Conservation (phyloP, 176 grass and related monocot species). For the Puya raimondii region DNA sequence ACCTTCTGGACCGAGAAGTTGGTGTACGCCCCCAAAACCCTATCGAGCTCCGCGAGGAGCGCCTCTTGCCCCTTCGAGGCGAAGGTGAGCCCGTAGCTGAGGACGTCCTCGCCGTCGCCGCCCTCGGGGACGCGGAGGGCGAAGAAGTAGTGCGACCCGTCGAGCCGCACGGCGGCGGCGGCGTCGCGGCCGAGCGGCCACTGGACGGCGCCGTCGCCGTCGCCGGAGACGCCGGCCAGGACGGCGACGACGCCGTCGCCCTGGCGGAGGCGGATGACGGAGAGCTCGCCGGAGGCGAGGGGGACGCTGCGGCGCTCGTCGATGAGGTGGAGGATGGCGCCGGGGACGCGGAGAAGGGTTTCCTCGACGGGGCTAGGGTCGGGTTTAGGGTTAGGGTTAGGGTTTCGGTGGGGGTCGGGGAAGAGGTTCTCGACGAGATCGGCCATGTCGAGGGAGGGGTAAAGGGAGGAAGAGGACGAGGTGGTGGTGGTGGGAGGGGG, state of each 20-base stretch:
- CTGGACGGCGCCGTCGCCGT: slow-evolving; percentile 33
- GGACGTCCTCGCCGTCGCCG: slow-evolving; percentile 30
- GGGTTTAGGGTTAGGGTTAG: not conserved
- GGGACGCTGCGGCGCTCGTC: slow-evolving; percentile 56
- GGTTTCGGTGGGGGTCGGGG: not conserved
- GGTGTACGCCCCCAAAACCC: slow-evolving; percentile 29
- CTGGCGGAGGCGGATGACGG: slow-evolving; percentile 51
- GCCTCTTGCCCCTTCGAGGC: slow-evolving; percentile 21
- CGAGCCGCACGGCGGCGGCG: slow-evolving; percentile 60
- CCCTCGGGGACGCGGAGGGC: slow-evolving; percentile 54
- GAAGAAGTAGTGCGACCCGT: slow-evolving; percentile 69
- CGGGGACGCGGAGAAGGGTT: slow-evolving; percentile 36
- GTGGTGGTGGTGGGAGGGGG: no score
- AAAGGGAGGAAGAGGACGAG: slow-evolving; percentile 9
- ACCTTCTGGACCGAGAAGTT: slow-evolving; percentile 65
- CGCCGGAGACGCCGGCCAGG: slow-evolving; percentile 30
- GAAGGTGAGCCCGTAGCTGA: slow-evolving; percentile 78
- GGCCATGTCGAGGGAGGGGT: slow-evolving; percentile 50
- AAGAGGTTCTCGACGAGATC: slow-evolving; percentile 33
- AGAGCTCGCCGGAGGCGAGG: slow-evolving; percentile 55
- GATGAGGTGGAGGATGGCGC: slow-evolving; percentile 58
- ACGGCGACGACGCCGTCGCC: slow-evolving; percentile 51
- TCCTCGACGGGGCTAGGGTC: slow-evolving; percentile 15
- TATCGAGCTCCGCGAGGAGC: slow-evolving; percentile 33
- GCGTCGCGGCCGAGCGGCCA: slow-evolving; percentile 71